Conservation (phyloP, 768 basidiomycete genomes). For the Flagelloscypha sp. region DNA sequence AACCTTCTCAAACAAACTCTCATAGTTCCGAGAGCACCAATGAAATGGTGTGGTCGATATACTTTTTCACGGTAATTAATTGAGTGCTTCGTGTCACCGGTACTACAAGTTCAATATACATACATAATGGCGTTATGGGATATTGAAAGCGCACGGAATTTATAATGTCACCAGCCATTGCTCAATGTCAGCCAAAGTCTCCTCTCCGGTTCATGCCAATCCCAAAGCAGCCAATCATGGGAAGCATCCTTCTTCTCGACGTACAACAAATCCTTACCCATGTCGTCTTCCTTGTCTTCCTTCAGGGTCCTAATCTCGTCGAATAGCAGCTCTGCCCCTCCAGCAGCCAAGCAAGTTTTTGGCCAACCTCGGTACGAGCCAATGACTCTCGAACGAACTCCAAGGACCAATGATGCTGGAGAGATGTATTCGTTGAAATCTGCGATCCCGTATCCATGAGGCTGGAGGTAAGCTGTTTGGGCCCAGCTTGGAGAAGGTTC, state of each 20-base stretch:
- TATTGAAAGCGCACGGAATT: too few relatives aligned
- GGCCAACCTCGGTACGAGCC: constrained; percentile 59
- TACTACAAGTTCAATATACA: too few relatives aligned
- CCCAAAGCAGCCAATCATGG: constrained; percentile 46
- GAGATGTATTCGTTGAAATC: constrained; percentile 49
- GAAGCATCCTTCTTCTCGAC: constrained; percentile 42
- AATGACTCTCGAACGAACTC: constrained; percentile 25
- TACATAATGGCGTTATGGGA: too few relatives aligned
- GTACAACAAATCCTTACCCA: constrained; percentile 32
- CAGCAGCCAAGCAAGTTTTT: constrained; percentile 48
- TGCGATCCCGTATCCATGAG: constrained; percentile 38
- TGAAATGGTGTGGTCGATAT: too few relatives aligned
- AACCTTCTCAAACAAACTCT: too few relatives aligned
- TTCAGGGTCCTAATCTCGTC: constrained; percentile 41
- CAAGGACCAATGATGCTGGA: constrained; percentile 37
- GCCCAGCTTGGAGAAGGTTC: constrained; percentile 12
- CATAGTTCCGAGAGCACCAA: too few relatives aligned
- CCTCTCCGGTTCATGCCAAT: constrained; percentile 47
- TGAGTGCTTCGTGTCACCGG: too few relatives aligned
- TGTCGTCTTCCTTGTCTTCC: constrained; percentile 40
- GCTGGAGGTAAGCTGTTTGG: constrained; percentile 34
- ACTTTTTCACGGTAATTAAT: too few relatives aligned
- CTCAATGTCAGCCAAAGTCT: constrained; percentile 39
- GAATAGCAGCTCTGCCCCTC: constrained; percentile 50
- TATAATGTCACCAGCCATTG: constrained; percentile 26